Evolutionary conservation across 192 early-diverging fungal species (phyloP).

Genomic region (Coemansia furcata): DNA sequence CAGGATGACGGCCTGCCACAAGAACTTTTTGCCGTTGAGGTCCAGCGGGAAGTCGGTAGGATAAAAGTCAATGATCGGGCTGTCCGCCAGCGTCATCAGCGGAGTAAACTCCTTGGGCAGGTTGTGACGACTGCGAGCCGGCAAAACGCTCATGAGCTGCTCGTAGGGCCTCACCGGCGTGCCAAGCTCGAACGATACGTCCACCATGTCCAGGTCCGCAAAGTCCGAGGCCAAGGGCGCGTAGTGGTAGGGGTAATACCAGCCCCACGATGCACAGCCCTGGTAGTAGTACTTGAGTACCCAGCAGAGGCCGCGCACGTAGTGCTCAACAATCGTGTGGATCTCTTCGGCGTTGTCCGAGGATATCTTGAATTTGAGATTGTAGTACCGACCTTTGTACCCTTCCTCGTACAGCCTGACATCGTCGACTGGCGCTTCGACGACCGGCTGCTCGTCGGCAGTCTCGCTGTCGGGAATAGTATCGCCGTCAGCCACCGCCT

Average conservation of each 20-base stretch:
- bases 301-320: conserved; percentile 96
- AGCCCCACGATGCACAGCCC: conserved; percentile 92
- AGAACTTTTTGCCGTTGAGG: conserved; percentile 92
- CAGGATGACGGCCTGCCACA: conserved; percentile 92
- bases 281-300: conserved; percentile 94
- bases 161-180: conserved; percentile 88
- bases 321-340: conserved; percentile 65
- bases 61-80: conserved; percentile 95
- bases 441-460: neutral
- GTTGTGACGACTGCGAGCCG: conserved; percentile 63
- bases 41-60: conserved; percentile 87
- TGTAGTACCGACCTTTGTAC: conserved; percentile 74
- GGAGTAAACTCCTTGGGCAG: conserved; percentile 63
- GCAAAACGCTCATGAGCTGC: conserved; percentile 96
- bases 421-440: conserved; percentile 39
- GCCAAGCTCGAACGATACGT: conserved; percentile 79
- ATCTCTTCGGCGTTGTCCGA: conserved; percentile 56
- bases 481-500: conserved; percentile 59
- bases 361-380: conserved; percentile 64
- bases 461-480: conserved; percentile 8
- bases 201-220: conserved; percentile 65
- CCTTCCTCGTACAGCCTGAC: conserved; percentile 74
- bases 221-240: conserved; percentile 87
- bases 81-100: conserved; percentile 79
- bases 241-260: conserved; percentile 99